Percentiles rank a stretch among this genome's conserved stretches.
These are phyloP conservation scores for Guadua angustifolia DNA, from an alignment of 176 grass and related monocot species.

Conservation along the genomic window DNA sequence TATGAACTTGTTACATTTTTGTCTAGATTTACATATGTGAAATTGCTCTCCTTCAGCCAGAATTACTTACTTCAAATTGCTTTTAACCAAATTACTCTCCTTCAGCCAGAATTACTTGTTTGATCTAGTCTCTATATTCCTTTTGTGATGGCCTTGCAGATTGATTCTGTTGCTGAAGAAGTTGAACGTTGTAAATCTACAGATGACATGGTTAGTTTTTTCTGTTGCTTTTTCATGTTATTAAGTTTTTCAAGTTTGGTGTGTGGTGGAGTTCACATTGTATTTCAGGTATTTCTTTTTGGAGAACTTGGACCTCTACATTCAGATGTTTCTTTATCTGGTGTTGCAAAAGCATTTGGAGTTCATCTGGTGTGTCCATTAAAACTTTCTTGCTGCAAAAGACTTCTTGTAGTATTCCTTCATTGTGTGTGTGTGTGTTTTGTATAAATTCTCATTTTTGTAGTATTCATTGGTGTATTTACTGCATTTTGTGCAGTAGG, in stretches of 20 bases:
- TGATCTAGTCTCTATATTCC: too few relatives aligned
- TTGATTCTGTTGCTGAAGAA: slow-evolving; percentile 93
- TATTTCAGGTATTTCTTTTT: slow-evolving; percentile 86
- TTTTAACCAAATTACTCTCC: too few relatives aligned
- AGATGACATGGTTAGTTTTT: slow-evolving; percentile 73
- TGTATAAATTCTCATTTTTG: neutral
- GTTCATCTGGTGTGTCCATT: slow-evolving; percentile 75
- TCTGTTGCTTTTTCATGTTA: slow-evolving; percentile 20
- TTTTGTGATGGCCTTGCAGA: slow-evolving; percentile 59
- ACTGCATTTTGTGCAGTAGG: slow-evolving; percentile 27
- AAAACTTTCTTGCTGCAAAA: slow-evolving; percentile 21
- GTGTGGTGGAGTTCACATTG: slow-evolving; percentile 20
- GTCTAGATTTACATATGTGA: too few relatives aligned
- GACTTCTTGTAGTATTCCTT: slow-evolving; percentile 5
- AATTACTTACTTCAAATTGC: too few relatives aligned
- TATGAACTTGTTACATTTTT: too few relatives aligned
- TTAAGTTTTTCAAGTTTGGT: slow-evolving; percentile 34
- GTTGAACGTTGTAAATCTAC: slow-evolving; percentile 73
- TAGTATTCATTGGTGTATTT: neutral
- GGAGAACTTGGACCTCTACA: slow-evolving; percentile 92
- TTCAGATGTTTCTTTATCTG: slow-evolving; percentile 88
- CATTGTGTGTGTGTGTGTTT: slow-evolving; percentile 27
- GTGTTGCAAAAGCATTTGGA: slow-evolving; percentile 98
- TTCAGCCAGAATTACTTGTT: too few relatives aligned
- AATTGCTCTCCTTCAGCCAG: too few relatives aligned